These are phyloP conservation scores for Hypsizygus marmoreus DNA, from an alignment of 768 basidiomycete species.

Conservation along the genomic window DNA sequence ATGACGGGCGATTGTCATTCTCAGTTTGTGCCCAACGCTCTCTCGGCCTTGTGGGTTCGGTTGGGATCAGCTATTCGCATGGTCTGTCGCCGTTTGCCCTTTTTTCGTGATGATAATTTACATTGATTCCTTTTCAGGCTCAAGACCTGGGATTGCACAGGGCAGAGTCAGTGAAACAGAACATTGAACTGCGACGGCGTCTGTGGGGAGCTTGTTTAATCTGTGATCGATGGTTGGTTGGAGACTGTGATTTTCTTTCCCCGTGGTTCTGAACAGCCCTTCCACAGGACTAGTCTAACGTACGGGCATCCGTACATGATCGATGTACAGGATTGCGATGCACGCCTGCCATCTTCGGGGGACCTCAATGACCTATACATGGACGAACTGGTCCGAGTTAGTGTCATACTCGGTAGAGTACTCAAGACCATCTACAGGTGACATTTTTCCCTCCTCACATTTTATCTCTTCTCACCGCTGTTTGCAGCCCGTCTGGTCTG, in stretches of 20 bases:
- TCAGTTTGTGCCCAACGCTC: conserved; percentile 80
- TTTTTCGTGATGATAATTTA: conserved; percentile 3
- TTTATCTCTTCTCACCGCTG: conserved; percentile 3
- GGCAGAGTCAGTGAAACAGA: conserved; percentile 82
- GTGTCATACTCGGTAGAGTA: conserved; percentile 88
- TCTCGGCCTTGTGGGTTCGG: conserved; percentile 86
- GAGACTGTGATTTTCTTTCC: conserved; percentile 11
- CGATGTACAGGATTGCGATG: conserved; percentile 95
- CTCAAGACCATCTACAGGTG: conserved; percentile 93
- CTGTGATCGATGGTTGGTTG: conserved; percentile 83
- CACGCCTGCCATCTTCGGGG: conserved; percentile 87
- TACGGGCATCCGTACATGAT: conserved; percentile 97
- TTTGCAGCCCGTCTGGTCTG: conserved; percentile 78
- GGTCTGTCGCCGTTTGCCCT: conserved; percentile 48
- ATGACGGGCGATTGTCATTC: conserved; percentile 93
- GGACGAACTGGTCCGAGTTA: conserved; percentile 89
- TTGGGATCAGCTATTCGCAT: conserved; percentile 90
- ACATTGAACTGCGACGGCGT: conserved; percentile 84
- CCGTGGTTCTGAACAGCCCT: conserved; percentile 7
- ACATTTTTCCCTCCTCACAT: conserved; percentile 12
- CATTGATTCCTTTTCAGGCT: conserved; percentile 62
- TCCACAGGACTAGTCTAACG: conserved; percentile 74
- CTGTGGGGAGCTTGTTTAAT: conserved; percentile 96
- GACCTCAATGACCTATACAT: conserved; percentile 79
- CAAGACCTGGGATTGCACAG: conserved; percentile 96